Conservation (phyloP, 345 rosid species). For the Linum usitatissimum region DNA sequence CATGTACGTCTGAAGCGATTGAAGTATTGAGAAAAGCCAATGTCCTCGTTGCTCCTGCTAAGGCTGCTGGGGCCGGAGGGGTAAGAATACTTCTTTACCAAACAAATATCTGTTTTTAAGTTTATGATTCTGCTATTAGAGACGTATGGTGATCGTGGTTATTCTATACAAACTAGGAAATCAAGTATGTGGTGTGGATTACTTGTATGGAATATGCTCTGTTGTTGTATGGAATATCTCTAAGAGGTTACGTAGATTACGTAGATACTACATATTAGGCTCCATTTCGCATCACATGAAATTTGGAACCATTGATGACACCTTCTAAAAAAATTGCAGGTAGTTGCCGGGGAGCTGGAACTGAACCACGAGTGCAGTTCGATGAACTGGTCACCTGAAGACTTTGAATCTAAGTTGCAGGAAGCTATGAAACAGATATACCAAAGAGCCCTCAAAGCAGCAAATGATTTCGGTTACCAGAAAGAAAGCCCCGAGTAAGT, state of each 20-base stretch:
- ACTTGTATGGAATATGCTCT: too few relatives aligned
- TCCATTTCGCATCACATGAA: not conserved
- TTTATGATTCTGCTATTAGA: too few relatives aligned
- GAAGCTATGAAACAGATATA: slow-evolving; percentile 94
- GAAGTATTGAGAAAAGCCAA: slow-evolving; percentile 79
- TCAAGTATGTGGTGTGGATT: too few relatives aligned
- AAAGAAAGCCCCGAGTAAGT: slow-evolving; percentile 96
- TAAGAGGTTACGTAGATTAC: not conserved
- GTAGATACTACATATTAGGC: not conserved
- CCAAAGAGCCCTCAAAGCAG: slow-evolving; percentile 82
- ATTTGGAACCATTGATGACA: not conserved
- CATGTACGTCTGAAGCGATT: slow-evolving; percentile 89
- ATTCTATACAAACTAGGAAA: too few relatives aligned
- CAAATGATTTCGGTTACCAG: slow-evolving; percentile 84
- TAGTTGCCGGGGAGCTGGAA: slow-evolving; percentile 97
- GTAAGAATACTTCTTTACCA: slow-evolving; percentile 31
- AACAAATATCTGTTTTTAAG: not conserved
- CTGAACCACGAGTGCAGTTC: slow-evolving; percentile 72
- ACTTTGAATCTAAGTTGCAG: slow-evolving; percentile 95
- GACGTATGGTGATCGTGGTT: too few relatives aligned
- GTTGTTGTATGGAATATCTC: not conserved
- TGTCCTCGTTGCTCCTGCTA: slow-evolving; percentile 86
- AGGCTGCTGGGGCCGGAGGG: slow-evolving; percentile 99
- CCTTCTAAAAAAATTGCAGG: slow-evolving; percentile 31
- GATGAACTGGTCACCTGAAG: slow-evolving; percentile 95